Base-by-base conservation (phyloP, 306 rosid species). In the Bauhinia variegata region DNA sequence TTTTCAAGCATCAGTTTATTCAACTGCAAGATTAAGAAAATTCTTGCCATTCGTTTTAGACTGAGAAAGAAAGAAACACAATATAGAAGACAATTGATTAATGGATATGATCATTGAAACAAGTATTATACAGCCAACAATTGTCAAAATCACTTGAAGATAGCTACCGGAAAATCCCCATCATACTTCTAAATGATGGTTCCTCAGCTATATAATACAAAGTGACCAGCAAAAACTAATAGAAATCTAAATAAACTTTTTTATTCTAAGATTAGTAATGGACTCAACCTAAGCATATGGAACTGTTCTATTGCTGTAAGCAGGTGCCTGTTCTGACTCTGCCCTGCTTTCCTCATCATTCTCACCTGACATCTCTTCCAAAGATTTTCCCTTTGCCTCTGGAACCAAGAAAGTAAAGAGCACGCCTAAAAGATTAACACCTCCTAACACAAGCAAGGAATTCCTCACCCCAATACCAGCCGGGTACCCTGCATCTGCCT, bases 291-390 rank as follows among this genome's bases (percentile, higher is more conserved):
- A 69, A 64, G 14, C 16, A 42, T 39, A 48, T 46, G 83, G 65
- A 49, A 70, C 73, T 57, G 77, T 70, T 68, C 63, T 68, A 48
- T 2, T 60, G 33, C 33, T 48, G 16, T 9, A 32, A 67, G 16
- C 46, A 7, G 57, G 11, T 67, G 32, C 53, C 2, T 18, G 65
- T 57, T 50, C 75, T 43, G 34, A 41, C 14, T 5, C 41, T 10
- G 57, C 13, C 66, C 43, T 76, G 50, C 8, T 46, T 68, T 80
- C 89, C 4, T 81, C 85, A 62, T 87, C 86, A 5, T 75, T 57
- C 78, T 89, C 95, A 6, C 95, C 89, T 0, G 96, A 85, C 43
- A 89, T 87, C 75, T 89, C 96, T 66, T 89, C 95, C 71, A 89
- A 73, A 0, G 91, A 89, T 69, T 36, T 87, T 3, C 96, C 96